A percentile compares a stretch with the other conserved stretches of the same genome.
These are phyloP conservation scores for Anisodus tanguticus DNA, from an alignment of 257 asterid species.

Conservation along the genomic window DNA sequence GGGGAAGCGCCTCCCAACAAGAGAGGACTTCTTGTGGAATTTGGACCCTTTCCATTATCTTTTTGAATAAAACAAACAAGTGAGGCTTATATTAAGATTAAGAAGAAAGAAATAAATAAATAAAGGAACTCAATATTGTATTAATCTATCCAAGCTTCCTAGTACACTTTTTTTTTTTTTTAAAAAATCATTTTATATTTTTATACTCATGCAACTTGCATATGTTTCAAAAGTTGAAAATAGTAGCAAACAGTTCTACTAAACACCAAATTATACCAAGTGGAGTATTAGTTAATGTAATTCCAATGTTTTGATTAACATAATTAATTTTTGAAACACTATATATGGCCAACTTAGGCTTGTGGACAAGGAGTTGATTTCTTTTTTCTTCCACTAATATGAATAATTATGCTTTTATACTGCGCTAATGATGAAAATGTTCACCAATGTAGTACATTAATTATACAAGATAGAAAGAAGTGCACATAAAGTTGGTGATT, in stretches of 20 bases:
- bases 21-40: no score
- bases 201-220: neutral
- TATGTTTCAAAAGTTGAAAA: neutral
- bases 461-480: neutral
- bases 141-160: neutral
- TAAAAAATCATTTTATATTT: neutral
- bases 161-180: neutral
- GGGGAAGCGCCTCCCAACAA: no score
- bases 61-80: no score
- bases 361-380: neutral
- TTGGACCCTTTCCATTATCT: no score
- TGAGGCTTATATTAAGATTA: no score
- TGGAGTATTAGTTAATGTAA: neutral
- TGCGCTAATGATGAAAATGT: slow-evolving; percentile 4
- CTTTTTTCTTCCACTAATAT: neutral
- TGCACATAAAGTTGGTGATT: neutral
- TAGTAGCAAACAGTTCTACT: neutral
- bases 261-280: neutral
- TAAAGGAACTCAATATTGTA: neutral
- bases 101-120: no score
- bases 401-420: neutral
- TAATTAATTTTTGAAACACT: neutral
- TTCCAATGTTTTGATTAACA: neutral
- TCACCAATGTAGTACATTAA: neutral
- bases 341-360: neutral